Percentiles rank a stretch among this genome's conserved stretches.
Conservation (phyloP, 1,284 basidiomycete species). For the Trametes versicolor region DNA sequence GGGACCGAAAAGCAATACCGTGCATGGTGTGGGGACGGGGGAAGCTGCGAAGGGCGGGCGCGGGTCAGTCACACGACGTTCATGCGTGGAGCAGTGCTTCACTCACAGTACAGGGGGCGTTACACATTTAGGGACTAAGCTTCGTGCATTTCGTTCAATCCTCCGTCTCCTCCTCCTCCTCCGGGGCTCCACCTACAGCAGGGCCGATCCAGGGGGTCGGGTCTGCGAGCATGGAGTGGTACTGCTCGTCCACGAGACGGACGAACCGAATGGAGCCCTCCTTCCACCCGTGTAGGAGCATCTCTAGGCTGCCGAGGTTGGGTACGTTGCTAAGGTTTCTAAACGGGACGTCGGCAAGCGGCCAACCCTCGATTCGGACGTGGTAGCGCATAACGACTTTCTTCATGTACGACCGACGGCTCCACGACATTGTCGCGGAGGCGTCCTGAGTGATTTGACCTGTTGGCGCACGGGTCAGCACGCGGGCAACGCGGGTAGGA, state of each 20-base stretch:
- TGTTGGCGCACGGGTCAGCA: constrained; percentile 24
- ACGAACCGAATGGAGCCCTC: constrained; percentile 41
- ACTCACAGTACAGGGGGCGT: not conserved
- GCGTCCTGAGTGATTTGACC: constrained; percentile 42
- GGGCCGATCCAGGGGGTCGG: constrained; percentile 32
- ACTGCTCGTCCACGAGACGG: constrained; percentile 35
- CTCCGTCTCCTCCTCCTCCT: constrained; percentile 21
- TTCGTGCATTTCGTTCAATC: not conserved
- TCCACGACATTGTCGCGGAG: constrained; percentile 44
- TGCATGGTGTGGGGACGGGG: constrained; percentile 1
- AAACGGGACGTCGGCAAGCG: constrained; percentile 44
- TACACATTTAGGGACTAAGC: too few species aligned
- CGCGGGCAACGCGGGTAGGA: not conserved
- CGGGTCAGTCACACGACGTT: not conserved
- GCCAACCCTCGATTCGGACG: constrained; percentile 46
- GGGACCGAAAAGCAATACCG: constrained; percentile 29
- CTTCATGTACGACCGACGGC: constrained; percentile 43
- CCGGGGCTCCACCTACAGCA: constrained; percentile 1
- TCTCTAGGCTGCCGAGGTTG: constrained; percentile 44
- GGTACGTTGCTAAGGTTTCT: constrained; percentile 47
- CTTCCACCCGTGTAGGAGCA: constrained; percentile 44
- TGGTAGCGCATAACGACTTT: constrained; percentile 44
- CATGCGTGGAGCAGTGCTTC: not conserved
- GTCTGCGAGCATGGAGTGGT: constrained; percentile 26
- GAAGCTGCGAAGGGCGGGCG: constrained; percentile 12